Percentiles rank a stretch among this genome's conserved stretches.
Evolutionary conservation across 306 rosid genomes (phyloP).

Genomic region (Inga oerstediana): DNA sequence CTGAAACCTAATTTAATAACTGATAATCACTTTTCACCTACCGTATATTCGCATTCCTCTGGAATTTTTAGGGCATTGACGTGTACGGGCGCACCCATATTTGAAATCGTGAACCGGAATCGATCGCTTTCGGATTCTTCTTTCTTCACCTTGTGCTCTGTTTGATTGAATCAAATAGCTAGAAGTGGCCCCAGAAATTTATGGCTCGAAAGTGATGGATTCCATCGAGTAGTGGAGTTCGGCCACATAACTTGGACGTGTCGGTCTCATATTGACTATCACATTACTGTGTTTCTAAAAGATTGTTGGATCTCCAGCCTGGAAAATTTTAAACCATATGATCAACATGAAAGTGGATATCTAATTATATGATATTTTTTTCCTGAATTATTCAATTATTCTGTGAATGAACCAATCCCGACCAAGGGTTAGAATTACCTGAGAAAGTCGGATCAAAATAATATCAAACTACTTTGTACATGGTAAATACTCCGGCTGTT

Average conservation of each 20-base stretch:
- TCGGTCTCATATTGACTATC: background rate
- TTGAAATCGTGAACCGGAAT: background rate
- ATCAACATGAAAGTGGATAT: background rate
- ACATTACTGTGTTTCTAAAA: background rate
- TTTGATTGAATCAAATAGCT: slow-evolving; percentile 19
- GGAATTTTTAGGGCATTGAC: slow-evolving; percentile 26
- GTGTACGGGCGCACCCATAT: background rate
- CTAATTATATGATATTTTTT: background rate
- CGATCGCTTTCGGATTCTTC: slow-evolving; percentile 13
- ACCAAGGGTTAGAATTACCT: background rate
- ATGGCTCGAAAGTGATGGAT: slow-evolving; percentile 8
- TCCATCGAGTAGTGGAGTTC: background rate
- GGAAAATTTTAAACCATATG: background rate
- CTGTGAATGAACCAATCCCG: background rate
- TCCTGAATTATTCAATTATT: background rate
- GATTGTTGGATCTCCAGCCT: slow-evolving; percentile 7
- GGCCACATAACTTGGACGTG: background rate
- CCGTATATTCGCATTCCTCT: slow-evolving; percentile 13
- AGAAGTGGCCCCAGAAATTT: slow-evolving; percentile 16
- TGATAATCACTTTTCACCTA: slow-evolving; percentile 44
- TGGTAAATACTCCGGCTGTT: no score
- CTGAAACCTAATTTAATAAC: slow-evolving; percentile 5
- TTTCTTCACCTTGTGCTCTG: background rate
- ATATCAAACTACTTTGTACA: no score
- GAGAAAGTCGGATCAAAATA: background rate